Percentiles rank a stretch among this genome's conserved stretches.
Evolutionary conservation across 306 rosid genomes (phyloP).

Genomic region (Cucumis hystrix): DNA sequence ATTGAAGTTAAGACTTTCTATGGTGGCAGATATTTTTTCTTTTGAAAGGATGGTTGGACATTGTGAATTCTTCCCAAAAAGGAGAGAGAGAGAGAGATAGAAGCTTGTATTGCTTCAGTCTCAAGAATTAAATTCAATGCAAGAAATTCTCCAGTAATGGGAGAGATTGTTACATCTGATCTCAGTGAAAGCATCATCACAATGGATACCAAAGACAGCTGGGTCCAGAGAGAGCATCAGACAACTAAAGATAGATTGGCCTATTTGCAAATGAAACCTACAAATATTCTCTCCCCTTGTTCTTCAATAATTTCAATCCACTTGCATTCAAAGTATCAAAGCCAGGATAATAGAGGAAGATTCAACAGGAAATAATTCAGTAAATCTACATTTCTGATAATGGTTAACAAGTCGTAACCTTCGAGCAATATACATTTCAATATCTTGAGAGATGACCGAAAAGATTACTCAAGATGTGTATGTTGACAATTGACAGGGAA

Average conservation of each 20-base stretch:
- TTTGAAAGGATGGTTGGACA: too few relatives aligned
- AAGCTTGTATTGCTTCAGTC: neutral
- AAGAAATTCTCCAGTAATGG: neutral
- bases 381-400: neutral
- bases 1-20: too few relatives aligned
- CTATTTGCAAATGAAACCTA: neutral
- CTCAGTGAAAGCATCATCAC: neutral
- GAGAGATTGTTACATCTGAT: neutral
- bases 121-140: neutral
- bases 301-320: neutral
- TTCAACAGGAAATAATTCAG: neutral
- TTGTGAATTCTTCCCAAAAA: neutral
- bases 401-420: slow-evolving; percentile 1
- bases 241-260: neutral
- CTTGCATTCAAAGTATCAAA: neutral
- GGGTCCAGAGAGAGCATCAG: neutral
- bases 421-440: slow-evolving; percentile 3
- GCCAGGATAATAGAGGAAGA: neutral
- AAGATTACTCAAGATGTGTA: slow-evolving; percentile 11
- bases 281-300: neutral
- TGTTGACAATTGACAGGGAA: neutral
- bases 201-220: neutral
- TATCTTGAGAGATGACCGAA: slow-evolving; percentile 10
- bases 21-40: too few relatives aligned
- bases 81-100: too few relatives aligned